Conservation (phyloP, 345 rosid genomes). For the Barbarea vulgaris region DNA sequence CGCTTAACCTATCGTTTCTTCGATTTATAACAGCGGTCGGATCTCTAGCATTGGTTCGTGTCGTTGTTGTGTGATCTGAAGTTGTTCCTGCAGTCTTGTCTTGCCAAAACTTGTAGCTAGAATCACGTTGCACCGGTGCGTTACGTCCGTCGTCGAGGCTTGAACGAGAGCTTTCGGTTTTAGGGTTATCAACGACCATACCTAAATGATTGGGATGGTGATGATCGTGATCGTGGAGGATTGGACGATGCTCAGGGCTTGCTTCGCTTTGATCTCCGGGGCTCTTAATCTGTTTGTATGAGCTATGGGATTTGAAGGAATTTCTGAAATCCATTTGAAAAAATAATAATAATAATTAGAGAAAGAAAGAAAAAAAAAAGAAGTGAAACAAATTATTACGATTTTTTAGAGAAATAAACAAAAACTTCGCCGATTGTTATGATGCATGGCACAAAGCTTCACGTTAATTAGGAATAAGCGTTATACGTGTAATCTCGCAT, state of each 20-base stretch:
- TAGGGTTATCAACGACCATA: slow-evolving; percentile 16
- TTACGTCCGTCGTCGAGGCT: slow-evolving; percentile 1
- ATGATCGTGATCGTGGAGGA: slow-evolving; percentile 50
- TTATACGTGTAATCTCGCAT: slow-evolving; percentile 26
- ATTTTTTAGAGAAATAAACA: slow-evolving; percentile 25
- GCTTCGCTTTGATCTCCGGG: slow-evolving; percentile 16
- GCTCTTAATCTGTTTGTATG: slow-evolving; percentile 44
- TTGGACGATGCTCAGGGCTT: slow-evolving; percentile 56
- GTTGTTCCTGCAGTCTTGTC: slow-evolving; percentile 15
- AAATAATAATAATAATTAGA: neutral
- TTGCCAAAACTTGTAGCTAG: slow-evolving; percentile 49
- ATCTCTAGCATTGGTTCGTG: neutral
- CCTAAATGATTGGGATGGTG: neutral
- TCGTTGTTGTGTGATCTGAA: neutral
- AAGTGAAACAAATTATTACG: slow-evolving; percentile 16
- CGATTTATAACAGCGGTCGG: neutral
- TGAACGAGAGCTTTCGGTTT: slow-evolving; percentile 27
- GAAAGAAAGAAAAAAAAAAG: neutral
- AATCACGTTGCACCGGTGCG: slow-evolving; percentile 33
- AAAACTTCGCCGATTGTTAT: slow-evolving; percentile 37
- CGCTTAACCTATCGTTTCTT: slow-evolving; percentile 14
- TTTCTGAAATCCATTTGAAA: slow-evolving; percentile 46
- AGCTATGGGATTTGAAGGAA: slow-evolving; percentile 54
- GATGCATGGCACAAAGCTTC: slow-evolving; percentile 32
- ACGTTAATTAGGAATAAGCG: slow-evolving; percentile 11